Percentiles rank a stretch among this genome's conserved stretches.
These are phyloP conservation scores for Eurotiales sp. DNA, from an alignment of 2,329 filamentous ascomycete genomes.

Conservation along the genomic window DNA sequence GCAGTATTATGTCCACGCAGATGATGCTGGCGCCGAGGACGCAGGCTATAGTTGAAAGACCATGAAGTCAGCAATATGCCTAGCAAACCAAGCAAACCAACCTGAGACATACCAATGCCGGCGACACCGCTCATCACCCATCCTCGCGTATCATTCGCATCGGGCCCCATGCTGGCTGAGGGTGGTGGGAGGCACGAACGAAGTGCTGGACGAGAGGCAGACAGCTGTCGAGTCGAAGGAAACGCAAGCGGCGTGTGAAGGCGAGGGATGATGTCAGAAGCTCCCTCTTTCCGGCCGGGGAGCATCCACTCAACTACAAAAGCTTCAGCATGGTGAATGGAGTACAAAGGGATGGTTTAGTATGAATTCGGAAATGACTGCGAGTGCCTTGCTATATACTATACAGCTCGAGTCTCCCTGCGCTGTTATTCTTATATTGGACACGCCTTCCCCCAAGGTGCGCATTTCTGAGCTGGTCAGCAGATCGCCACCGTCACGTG, in stretches of 20 bases:
- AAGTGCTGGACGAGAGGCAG: neutral
- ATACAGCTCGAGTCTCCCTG: too few species aligned
- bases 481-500: neutral
- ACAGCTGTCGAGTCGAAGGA: neutral
- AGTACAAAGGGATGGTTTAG: too few species aligned
- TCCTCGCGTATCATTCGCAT: slow-evolving; percentile 80
- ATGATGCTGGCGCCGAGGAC: slow-evolving; percentile 78
- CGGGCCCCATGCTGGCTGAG: slow-evolving; percentile 24
- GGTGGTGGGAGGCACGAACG: neutral
- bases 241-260: neutral
- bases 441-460: slow-evolving; percentile 21
- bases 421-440: too few species aligned
- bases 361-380: too few species aligned
- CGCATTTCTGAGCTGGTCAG: slow-evolving; percentile 16
- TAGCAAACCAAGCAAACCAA: neutral
- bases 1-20: slow-evolving; percentile 76
- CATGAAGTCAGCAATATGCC: slow-evolving; percentile 6
- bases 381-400: too few species aligned
- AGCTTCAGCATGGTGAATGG: too few species aligned
- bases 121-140: slow-evolving; percentile 87
- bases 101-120: slow-evolving; percentile 65
- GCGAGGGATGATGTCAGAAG: slow-evolving; percentile 23
- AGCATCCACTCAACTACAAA: too few species aligned
- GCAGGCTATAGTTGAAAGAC: slow-evolving; percentile 38
- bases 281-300: neutral